Evolutionary conservation across 2,329 filamentous ascomycete species (phyloP).

Genomic region (Phialophora expanda): DNA sequence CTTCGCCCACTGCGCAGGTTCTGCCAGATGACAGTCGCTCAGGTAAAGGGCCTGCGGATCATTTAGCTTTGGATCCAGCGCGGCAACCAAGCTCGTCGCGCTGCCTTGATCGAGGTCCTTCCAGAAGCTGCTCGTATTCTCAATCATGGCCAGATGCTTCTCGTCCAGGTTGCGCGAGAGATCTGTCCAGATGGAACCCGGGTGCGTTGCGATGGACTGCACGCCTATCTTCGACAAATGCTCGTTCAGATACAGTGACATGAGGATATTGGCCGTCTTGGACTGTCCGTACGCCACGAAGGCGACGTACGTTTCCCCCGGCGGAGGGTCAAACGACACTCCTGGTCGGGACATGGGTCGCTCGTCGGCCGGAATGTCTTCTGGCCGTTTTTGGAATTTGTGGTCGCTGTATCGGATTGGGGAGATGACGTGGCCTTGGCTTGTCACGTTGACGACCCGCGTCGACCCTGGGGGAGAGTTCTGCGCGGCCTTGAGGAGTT

Average conservation of each 20-base stretch:
- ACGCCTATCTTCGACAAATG: constrained; percentile 49
- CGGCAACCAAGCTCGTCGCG: constrained; percentile 52
- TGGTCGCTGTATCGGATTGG: constrained; percentile 46
- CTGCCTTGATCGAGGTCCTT: constrained; percentile 34
- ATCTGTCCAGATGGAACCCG: constrained; percentile 43
- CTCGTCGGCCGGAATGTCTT: constrained; percentile 28
- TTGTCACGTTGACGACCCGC: constrained; percentile 40
- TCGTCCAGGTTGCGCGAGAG: constrained; percentile 40
- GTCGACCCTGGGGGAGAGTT: constrained; percentile 26
- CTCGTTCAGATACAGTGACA: constrained; percentile 46
- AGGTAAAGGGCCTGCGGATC: constrained; percentile 42
- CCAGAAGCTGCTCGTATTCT: constrained; percentile 41
- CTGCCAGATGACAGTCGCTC: constrained; percentile 45
- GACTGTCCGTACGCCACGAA: constrained; percentile 53
- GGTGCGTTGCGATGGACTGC: constrained; percentile 50
- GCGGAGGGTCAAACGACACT: constrained; percentile 35
- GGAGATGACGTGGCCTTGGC: constrained; percentile 40
- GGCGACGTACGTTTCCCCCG: constrained; percentile 42
- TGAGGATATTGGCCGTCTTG: constrained; percentile 57
- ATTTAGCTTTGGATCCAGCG: constrained; percentile 50
- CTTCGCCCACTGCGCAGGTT: constrained; percentile 41
- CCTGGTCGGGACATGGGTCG: constrained; percentile 22
- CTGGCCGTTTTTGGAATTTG: constrained; percentile 43
- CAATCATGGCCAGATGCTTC: constrained; percentile 36
- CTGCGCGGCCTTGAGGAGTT: constrained; percentile 43